Conservation (phyloP, 2,329 filamentous ascomycete genomes). For the Colletotrichum endophyticum region DNA sequence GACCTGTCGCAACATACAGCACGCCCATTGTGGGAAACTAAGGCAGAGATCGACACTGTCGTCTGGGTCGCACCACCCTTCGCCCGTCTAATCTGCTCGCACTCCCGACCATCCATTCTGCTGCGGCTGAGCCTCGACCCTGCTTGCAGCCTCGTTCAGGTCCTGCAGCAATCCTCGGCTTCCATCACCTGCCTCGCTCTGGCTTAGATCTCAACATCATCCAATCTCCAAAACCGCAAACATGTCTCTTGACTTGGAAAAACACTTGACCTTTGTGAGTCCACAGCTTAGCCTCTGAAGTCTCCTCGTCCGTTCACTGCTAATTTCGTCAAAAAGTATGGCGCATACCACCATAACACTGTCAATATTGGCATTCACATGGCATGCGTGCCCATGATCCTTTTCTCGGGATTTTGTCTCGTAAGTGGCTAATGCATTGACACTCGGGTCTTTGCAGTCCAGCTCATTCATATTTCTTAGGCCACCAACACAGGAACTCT, state of each 20-base stretch:
- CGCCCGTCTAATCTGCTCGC: background rate
- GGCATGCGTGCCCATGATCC: conserved; percentile 77
- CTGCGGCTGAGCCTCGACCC: conserved; percentile 5
- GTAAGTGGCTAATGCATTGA: conserved; percentile 53
- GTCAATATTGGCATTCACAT: conserved; percentile 83
- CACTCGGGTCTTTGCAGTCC: background rate
- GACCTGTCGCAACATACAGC: background rate
- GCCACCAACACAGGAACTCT: conserved; percentile 67
- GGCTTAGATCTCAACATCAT: conserved; percentile 3
- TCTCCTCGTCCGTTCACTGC: background rate
- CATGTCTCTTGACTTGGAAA: conserved; percentile 80
- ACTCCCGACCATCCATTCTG: background rate
- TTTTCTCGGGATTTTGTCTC: conserved; percentile 73
- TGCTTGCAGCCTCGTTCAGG: conserved; percentile 9
- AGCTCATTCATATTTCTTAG: conserved; percentile 39
- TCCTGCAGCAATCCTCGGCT: conserved; percentile 20
- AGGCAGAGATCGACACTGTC: background rate
- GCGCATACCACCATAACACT: conserved; percentile 80
- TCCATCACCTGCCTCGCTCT: background rate
- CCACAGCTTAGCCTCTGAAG: background rate
- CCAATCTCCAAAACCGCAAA: conserved; percentile 18
- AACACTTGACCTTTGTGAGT: conserved; percentile 81
- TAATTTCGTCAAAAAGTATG: conserved; percentile 63
- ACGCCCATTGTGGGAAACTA: background rate
- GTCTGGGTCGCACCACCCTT: background rate